These are phyloP conservation scores for Amanita fuliginea DNA, from an alignment of 768 basidiomycete genomes.

Conservation along the genomic window DNA sequence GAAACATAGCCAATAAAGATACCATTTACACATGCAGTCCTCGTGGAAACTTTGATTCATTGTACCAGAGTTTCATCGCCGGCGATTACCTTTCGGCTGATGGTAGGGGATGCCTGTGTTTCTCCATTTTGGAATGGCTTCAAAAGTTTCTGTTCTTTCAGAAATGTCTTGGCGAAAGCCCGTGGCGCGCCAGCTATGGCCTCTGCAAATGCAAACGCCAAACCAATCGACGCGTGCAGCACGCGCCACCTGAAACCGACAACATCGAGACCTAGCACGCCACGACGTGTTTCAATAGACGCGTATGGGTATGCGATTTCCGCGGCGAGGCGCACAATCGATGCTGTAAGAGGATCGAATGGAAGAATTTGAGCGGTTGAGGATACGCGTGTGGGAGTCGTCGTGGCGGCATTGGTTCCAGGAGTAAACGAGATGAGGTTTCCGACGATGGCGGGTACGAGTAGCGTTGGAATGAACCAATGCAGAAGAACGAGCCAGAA, in stretches of 20 bases:
- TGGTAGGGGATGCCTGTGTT: background rate
- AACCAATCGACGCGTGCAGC: slow-evolving; percentile 39
- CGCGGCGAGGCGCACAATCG: slow-evolving; percentile 52
- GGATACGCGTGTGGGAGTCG: background rate
- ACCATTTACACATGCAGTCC: background rate
- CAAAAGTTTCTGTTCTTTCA: slow-evolving; percentile 14
- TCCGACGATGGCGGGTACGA: slow-evolving; percentile 48
- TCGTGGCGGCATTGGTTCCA: slow-evolving; percentile 9
- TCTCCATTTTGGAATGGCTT: slow-evolving; percentile 4
- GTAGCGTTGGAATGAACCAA: slow-evolving; percentile 51
- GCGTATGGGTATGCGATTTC: slow-evolving; percentile 47
- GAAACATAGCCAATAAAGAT: slow-evolving; percentile 9
- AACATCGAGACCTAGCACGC: slow-evolving; percentile 35
- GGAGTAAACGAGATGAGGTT: slow-evolving; percentile 55
- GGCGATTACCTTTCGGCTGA: slow-evolving; percentile 3
- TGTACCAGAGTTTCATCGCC: slow-evolving; percentile 10
- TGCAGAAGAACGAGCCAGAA: slow-evolving; percentile 48
- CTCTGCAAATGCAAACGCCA: slow-evolving; percentile 62
- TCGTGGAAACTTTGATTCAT: slow-evolving; percentile 1
- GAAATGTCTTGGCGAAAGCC: slow-evolving; percentile 18
- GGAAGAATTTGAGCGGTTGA: slow-evolving; percentile 16
- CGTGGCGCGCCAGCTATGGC: slow-evolving; percentile 40
- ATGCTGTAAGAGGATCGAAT: slow-evolving; percentile 54
- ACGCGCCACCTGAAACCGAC: slow-evolving; percentile 47
- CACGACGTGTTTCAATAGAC: slow-evolving; percentile 12